Base-by-base conservation (phyloP, 495 filamentous ascomycete genomes). In the Haplographium delicatum region DNA sequence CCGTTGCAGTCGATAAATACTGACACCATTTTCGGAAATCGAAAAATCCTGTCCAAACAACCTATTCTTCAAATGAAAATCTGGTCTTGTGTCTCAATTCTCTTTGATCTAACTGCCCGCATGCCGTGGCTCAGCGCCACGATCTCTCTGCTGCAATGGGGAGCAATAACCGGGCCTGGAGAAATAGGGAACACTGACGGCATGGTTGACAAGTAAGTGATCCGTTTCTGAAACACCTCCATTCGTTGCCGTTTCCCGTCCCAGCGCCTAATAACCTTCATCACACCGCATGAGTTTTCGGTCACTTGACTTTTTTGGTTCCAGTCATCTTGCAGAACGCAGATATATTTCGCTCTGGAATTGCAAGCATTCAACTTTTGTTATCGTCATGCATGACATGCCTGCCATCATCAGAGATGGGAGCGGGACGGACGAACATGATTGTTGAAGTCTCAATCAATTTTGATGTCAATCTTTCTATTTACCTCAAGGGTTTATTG, bases 101-200 rank as follows among this genome's bases (percentile, higher is more conserved):
- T 91, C 27, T 56, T 89, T 61, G 81, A 86, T 70, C 62, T 95
- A 50, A 74, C 85, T 52, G 62, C 65, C 50, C 82, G 86, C 65
- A 91, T 94, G 87, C 90, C 90, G 28, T 96, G 90, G 90, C 72
- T 94, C 35, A 72, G 68, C 59, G 88, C 86, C 58, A 63, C 78
- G 46, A 59, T 90, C 28, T 81, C 84, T 44, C 75, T 95, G 61
- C 59, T 82, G 47, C 88, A 90, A 68, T 82, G 84, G 72, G 73
- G 78, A 52, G 72, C 80, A 59, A 63, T 91, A 58, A 71, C 70
- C 57, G 86, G 88, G 31, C 85, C 87, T 54, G 84, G 88, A 58
- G 73, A 69, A 67, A 64, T 95, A 30, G 88, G 86, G 66, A 74
- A 74, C 62, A 79, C 84, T 7, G 77, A 90, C 66, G 83, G 88